A percentile compares a stretch with the other conserved stretches of the same genome.
These are phyloP conservation scores for Aspergillus candidus DNA, from an alignment of 2,329 filamentous ascomycete species.

Conservation along the genomic window DNA sequence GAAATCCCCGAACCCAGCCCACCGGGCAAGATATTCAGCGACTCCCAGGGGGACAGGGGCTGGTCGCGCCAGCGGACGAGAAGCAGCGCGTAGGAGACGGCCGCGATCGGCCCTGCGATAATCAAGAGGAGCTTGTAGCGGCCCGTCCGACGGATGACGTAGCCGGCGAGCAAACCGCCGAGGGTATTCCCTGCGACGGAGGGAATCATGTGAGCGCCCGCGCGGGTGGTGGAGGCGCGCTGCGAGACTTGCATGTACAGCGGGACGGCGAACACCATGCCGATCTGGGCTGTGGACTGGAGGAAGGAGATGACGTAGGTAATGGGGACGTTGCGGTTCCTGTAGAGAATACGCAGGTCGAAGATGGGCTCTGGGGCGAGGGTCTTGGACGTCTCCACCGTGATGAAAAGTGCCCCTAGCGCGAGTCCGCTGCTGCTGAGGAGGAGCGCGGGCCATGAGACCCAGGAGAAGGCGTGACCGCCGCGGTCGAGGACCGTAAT, in stretches of 20 bases:
- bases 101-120: slow-evolving; percentile 46
- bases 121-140: slow-evolving; percentile 53
- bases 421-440: slow-evolving; percentile 11
- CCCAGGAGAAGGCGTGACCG: slow-evolving; percentile 37
- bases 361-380: slow-evolving; percentile 33
- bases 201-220: slow-evolving; percentile 58
- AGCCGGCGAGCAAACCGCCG: slow-evolving; percentile 56
- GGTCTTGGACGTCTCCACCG: slow-evolving; percentile 22
- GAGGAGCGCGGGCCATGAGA: slow-evolving; percentile 16
- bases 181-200: slow-evolving; percentile 61
- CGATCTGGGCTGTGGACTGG: slow-evolving; percentile 55
- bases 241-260: slow-evolving; percentile 64
- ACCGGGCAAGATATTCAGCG: slow-evolving; percentile 55
- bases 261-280: slow-evolving; percentile 60
- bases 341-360: slow-evolving; percentile 28
- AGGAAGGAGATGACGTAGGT: slow-evolving; percentile 42
- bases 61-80: slow-evolving; percentile 54
- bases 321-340: slow-evolving; percentile 22
- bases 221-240: slow-evolving; percentile 51
- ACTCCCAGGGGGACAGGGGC: slow-evolving; percentile 48
- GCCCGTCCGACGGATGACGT: slow-evolving; percentile 53
- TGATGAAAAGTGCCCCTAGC: slow-evolving; percentile 20
- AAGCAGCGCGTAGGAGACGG: slow-evolving; percentile 48
- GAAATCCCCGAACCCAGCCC: slow-evolving; percentile 49
- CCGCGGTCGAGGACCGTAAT: slow-evolving; percentile 47